Base-by-base conservation (phyloP, 257 asterid species). In the Capsicum pubescens region DNA sequence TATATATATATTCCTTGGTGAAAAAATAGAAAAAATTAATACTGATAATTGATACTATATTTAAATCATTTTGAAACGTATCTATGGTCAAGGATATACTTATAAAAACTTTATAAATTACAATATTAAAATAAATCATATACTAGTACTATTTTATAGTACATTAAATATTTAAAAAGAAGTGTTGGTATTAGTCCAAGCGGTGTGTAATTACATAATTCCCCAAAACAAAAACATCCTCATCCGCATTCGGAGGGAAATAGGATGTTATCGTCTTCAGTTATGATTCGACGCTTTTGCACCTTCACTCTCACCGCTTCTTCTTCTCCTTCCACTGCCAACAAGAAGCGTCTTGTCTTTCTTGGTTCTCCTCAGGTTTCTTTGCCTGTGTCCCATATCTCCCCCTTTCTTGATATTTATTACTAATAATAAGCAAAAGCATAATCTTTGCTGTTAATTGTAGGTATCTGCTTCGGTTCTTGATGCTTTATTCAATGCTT, bases 401-500 rank as follows among this genome's bases (percentile, higher is more conserved):
- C 36, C 46, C 46, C 79, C 10, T 71, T 44, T 77, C 82, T 56
- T 77, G 50, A 7, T 44, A 16, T 26, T 26, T 26, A 26, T 26
- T 26, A 26, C 32, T 76, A 10, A 39, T 39, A 39, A 39, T 50
- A 3, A 21, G 0, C 8, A 12, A 50, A 74, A 74, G 9, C 2
- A 14, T 15, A 54, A 76, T 54, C 42, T 76, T 52, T 81, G 36
- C 21, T 60, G 5, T 46, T 48, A 21, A 74, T 63, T 85, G 54
- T 87, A 96, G 98, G 98, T 93, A 13, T 93, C 98, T 56, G 91
- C 94, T 84, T 91, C 91, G 39, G 97, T 92, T 90, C 95, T 96
- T 32, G 98, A 96, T 87, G 88, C 92, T 79, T 90, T 96, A 5
- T 88, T 94, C 87, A 82, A 83, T 80, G 98, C 97, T 72, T 90